Evolutionary conservation across 176 grass and related monocot species (phyloP).

Genomic region (Urochloa ruziziensis): DNA sequence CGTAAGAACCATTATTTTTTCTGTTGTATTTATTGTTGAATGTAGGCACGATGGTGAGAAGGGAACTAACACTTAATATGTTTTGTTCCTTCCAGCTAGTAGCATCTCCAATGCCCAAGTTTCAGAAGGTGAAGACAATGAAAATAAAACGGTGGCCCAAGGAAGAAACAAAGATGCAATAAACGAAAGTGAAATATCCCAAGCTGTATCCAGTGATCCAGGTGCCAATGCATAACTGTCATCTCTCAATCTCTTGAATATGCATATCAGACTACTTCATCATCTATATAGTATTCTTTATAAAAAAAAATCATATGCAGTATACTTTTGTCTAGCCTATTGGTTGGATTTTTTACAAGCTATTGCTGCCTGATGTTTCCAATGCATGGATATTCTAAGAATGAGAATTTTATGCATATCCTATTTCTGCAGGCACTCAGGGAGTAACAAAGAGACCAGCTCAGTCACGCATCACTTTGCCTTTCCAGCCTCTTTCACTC

Average conservation of each 20-base stretch:
- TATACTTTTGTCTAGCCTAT: not conserved
- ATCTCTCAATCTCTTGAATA: conserved; percentile 20
- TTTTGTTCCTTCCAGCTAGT: conserved; percentile 45
- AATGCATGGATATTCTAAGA: not conserved
- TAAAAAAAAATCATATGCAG: too few species aligned
- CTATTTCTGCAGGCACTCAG: conserved; percentile 20
- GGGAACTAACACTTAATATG: not conserved
- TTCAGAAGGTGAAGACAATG: conserved; percentile 37
- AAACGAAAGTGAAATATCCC: not conserved
- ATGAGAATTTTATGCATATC: too few species aligned
- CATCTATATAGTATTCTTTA: not conserved
- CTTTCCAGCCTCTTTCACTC: conserved; percentile 87
- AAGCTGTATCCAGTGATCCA: not conserved
- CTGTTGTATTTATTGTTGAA: not conserved
- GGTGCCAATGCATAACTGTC: not conserved
- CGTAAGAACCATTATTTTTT: conserved; percentile 50
- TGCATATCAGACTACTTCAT: not conserved
- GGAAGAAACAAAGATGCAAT: conserved; percentile 2
- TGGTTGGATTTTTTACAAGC: not conserved
- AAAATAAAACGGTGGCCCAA: conserved; percentile 14
- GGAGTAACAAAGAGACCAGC: not conserved
- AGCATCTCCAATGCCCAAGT: conserved; percentile 35
- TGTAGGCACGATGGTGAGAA: not conserved
- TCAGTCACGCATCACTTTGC: conserved; percentile 50
- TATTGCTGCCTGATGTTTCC: not conserved